phyloP scores from a whole-genome alignment of 2,329 filamentous ascomycete species.

The Fusarium graminum region DNA sequence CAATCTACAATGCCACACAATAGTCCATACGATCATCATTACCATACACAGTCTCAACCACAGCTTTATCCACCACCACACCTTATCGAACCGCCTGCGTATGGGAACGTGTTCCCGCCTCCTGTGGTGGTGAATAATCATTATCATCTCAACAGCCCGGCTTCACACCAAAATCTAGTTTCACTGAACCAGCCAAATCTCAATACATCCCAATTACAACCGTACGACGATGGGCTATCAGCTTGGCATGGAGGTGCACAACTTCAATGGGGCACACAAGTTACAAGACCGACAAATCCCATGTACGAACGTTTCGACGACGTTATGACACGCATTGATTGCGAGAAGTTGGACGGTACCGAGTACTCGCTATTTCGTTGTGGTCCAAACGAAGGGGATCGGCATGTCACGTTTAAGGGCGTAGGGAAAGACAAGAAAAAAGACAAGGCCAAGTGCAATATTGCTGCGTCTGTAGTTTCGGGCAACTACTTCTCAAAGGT shows the following conservation, averaged over 20 bases:
- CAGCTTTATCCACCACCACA: conserved; percentile 44
- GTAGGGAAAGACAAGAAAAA: conserved; percentile 38
- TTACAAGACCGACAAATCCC: conserved; percentile 61
- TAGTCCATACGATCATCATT: conserved; percentile 36
- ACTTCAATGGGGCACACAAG: conserved; percentile 57
- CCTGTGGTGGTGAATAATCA: conserved; percentile 66
- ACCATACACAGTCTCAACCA: conserved; percentile 44
- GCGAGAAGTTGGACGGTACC: conserved; percentile 65
- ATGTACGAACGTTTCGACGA: conserved; percentile 74
- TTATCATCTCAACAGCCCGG: conserved; percentile 58
- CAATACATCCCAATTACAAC: conserved; percentile 50
- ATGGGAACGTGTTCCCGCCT: conserved; percentile 51
- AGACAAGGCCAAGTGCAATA: conserved; percentile 28
- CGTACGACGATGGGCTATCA: conserved; percentile 60
- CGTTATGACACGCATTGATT: conserved; percentile 79
- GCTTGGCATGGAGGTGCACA: conserved; percentile 58
- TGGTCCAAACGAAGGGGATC: conserved; percentile 5
- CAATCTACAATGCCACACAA: conserved; percentile 25
- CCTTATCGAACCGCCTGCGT: conserved; percentile 41
- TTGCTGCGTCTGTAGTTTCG: conserved; percentile 52
- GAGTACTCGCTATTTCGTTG: conserved; percentile 67
- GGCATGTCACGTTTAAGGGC: conserved; percentile 19
- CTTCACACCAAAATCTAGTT: conserved; percentile 9
- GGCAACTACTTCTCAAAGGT: conserved; percentile 80
- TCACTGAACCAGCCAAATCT: conserved; percentile 26